phyloP scores from a whole-genome alignment of 2,329 filamentous ascomycete genomes.

The Nemania diffusa region DNA sequence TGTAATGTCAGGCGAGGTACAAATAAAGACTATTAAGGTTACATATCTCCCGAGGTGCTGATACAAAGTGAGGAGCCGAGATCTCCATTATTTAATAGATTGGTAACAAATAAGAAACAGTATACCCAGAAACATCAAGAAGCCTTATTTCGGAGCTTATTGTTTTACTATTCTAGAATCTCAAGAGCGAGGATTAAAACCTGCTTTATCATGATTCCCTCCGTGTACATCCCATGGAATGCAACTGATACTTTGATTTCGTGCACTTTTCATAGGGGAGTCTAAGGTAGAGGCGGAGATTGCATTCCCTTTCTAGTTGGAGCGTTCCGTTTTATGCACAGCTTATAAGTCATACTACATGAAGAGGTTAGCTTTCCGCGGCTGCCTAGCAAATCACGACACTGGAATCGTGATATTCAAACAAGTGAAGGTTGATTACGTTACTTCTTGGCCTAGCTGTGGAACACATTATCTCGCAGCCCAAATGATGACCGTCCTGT shows the following conservation, averaged over 20 bases:
- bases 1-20: background rate
- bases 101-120: no score
- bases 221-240: background rate
- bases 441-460: background rate
- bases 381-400: background rate
- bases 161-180: background rate
- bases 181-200: background rate
- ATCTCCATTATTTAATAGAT: no score
- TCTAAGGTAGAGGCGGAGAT: background rate
- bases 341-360: constrained; percentile 28
- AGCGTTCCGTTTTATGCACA: background rate
- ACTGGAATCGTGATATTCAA: background rate
- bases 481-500: background rate
- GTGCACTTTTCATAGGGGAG: background rate
- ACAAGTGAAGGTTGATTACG: background rate
- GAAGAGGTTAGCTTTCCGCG: constrained; percentile 17
- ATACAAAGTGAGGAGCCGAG: no score
- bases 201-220: background rate
- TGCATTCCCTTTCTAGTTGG: background rate
- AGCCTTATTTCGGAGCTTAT: no score
- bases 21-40: background rate
- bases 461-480: background rate
- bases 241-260: background rate
- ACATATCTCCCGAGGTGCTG: background rate
- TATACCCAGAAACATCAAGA: no score